Conservation (phyloP, 441 rosid species). For the Arabidopsis hybrid region DNA sequence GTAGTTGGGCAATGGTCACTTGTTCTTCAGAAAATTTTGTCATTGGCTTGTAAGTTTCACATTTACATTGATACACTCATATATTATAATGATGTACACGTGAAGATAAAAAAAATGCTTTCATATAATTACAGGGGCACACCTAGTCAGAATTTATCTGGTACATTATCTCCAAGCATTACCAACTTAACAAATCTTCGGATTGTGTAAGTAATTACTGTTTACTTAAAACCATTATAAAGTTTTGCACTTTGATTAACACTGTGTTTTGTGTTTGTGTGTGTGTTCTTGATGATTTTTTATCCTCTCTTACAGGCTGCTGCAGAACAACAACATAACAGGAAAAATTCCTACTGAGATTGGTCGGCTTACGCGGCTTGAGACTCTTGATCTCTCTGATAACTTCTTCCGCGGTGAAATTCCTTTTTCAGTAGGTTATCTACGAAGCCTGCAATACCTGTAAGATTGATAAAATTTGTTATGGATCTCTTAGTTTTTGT, state of each 20-base stretch:
- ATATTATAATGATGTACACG: neutral
- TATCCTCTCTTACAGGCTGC: conserved; percentile 57
- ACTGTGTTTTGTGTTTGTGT: conserved; percentile 4
- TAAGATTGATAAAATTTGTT: conserved; percentile 44
- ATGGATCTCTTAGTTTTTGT: neutral
- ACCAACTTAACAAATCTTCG: conserved; percentile 94
- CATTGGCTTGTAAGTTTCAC: conserved; percentile 82
- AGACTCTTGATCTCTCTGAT: conserved; percentile 88
- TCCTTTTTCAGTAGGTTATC: conserved; percentile 66
- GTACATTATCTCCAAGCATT: conserved; percentile 92
- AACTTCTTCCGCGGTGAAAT: conserved; percentile 74
- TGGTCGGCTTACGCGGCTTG: conserved; percentile 75
- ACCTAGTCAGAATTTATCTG: conserved; percentile 96
- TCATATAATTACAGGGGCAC: conserved; percentile 65
- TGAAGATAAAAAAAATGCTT: conserved; percentile 15
- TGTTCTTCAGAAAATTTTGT: conserved; percentile 91
- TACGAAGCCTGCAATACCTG: conserved; percentile 81
- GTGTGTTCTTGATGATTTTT: conserved; percentile 22
- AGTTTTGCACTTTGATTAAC: conserved; percentile 7
- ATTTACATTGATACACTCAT: neutral
- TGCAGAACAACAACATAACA: conserved; percentile 92
- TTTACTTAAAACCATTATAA: neutral
- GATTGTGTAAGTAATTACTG: conserved; percentile 72
- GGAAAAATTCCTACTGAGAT: conserved; percentile 82
- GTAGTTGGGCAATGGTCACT: conserved; percentile 99